A percentile compares a stretch with the other conserved stretches of the same genome.
These are phyloP conservation scores for Fusarium papillatum DNA, from an alignment of 2,329 filamentous ascomycete genomes.

Conservation along the genomic window DNA sequence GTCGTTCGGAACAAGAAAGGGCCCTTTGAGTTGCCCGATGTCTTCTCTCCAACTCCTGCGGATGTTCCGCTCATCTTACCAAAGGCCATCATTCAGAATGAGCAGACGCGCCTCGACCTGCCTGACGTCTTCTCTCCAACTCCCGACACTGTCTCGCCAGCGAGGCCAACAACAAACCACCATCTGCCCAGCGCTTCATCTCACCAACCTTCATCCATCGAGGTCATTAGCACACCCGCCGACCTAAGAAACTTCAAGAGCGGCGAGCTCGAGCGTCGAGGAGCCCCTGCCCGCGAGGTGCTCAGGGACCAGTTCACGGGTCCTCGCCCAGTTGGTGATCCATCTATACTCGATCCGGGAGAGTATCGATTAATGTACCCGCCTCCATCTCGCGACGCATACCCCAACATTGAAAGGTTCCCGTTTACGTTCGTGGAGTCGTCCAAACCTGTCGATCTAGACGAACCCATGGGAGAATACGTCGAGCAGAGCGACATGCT, in stretches of 20 bases:
- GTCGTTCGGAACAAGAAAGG: background rate
- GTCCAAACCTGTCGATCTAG: constrained; percentile 15
- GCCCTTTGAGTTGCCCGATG: background rate
- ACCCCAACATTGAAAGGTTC: constrained; percentile 8
- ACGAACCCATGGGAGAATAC: constrained; percentile 16
- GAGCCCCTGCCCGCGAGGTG: background rate
- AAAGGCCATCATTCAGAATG: background rate
- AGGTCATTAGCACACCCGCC: constrained; percentile 27
- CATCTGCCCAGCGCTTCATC: constrained; percentile 5
- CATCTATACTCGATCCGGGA: background rate
- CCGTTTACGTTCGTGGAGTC: constrained; percentile 2
- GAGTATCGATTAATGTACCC: constrained; percentile 19
- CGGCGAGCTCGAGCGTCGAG: background rate
- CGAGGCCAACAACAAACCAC: background rate
- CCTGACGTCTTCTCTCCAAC: background rate
- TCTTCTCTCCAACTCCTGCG: background rate
- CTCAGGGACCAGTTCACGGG: constrained; percentile 14
- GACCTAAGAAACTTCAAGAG: background rate
- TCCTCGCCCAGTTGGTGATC: constrained; percentile 6
- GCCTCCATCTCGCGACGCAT: constrained; percentile 22
- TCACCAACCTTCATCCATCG: constrained; percentile 18
- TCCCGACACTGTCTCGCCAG: background rate
- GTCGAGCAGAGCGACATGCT: constrained; percentile 18
- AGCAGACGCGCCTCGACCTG: background rate
- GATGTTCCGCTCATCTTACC: background rate